Base-by-base conservation (phyloP, 2,329 filamentous ascomycete species). In the Paramyrothecium roridum region DNA sequence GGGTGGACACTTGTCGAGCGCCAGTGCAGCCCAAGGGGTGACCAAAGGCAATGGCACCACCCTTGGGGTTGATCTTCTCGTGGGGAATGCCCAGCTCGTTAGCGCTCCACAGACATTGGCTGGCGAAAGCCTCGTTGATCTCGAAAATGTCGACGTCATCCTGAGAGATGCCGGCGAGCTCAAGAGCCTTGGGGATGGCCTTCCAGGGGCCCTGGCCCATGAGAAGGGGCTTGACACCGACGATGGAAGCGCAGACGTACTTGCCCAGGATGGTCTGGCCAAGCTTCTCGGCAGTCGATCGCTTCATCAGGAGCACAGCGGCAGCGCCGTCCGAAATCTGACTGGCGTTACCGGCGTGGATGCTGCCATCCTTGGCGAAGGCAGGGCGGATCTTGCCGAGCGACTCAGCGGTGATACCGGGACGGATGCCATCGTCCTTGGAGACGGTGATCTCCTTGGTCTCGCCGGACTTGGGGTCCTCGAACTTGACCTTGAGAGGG, bases 51-150 rank as follows among this genome's bases (percentile, higher is more conserved):
- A 97, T 97, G 34, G 93, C 93, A 60, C 93, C 93, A 62, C 93
- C 95, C 83, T 97, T 96, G 66, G 93, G 93, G 79, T 98, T 98
- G 70, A 99, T 86, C 84, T 97, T 98, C 62, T 90, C 87, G 58
- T 81, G 70, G 53, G 91, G 89, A 26, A 99, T 76, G 48, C 88
- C 88, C 21, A 99, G 84, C 80, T 97, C 87, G 67, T 95, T 90
- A 60, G 90, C 85, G 74, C 92, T 97, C 89, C 90, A 98, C 62
- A 98, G 75, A 74, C 91, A 96, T 82, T 98, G 93, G 60, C 86
- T 90, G 33, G 95, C 95, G 73, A 99, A 99, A 1, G 95, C 95
- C 83, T 99, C 95, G 80, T 99, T 99, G 82, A 99, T 97, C 84
- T 99, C 95, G 69, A 85, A 98, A 69, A 98, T 93, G 71, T 98